phyloP scores from a whole-genome alignment of 2,329 filamentous ascomycete species.

The Diaporthe sp. region DNA sequence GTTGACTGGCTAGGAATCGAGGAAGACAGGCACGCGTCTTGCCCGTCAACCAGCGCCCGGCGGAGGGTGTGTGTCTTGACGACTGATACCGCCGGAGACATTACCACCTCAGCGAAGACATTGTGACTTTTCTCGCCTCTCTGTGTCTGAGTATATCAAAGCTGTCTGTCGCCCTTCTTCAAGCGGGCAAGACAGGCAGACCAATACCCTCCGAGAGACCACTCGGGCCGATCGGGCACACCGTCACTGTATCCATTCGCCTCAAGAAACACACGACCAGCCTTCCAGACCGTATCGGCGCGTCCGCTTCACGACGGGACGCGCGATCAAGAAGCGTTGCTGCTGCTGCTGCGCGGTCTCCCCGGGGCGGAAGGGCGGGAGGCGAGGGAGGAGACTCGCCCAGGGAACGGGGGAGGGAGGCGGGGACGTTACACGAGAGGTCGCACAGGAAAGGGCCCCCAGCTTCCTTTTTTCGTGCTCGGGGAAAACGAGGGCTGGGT shows the following conservation, averaged over 20 bases:
- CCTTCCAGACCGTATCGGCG: neutral
- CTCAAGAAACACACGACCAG: neutral
- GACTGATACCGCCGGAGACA: neutral
- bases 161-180: neutral
- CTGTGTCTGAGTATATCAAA: no score
- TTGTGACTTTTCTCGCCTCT: neutral
- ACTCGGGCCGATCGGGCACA: neutral
- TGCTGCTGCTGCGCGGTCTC: neutral
- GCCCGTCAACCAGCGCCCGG: neutral
- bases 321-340: neutral
- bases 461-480: neutral
- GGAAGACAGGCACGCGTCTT: neutral
- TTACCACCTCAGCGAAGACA: neutral
- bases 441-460: neutral
- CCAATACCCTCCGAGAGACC: no score
- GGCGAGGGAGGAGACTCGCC: neutral
- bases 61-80: neutral
- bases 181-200: neutral
- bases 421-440: neutral
- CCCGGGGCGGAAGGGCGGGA: neutral
- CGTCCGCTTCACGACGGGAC: slow-evolving; percentile 1
- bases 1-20: neutral
- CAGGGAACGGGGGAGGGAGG: neutral
- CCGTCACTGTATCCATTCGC: neutral
- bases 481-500: slow-evolving; percentile 6